phyloP scores from a whole-genome alignment of 2,329 filamentous ascomycete species.

The Scedosporium dehoogii region DNA sequence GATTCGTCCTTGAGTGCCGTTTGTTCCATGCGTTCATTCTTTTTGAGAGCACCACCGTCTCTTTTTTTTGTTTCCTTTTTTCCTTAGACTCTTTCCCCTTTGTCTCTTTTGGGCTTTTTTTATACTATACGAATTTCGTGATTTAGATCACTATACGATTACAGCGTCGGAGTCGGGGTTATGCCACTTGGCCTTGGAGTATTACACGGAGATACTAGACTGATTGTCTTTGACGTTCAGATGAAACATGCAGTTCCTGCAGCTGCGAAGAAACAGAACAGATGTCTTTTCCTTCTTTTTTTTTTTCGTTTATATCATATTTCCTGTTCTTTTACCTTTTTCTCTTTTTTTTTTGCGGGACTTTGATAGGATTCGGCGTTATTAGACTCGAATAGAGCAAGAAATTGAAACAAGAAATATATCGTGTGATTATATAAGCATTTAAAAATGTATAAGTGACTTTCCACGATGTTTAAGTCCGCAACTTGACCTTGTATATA shows the following conservation, averaged over 20 bases:
- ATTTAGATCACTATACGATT: not conserved
- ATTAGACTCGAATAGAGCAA: not conserved
- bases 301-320: not conserved
- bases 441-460: too few relatives aligned
- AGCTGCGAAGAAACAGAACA: not conserved
- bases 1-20: conserved; percentile 35
- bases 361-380: not conserved
- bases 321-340: not conserved
- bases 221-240: not conserved
- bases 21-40: conserved; percentile 16
- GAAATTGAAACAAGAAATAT: not conserved
- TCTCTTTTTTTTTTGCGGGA: not conserved
- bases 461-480: not conserved
- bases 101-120: conserved; percentile 1
- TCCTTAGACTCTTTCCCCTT: not conserved
- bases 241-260: not conserved
- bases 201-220: not conserved
- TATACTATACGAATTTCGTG: not conserved
- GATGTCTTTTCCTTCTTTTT: not conserved
- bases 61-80: not conserved
- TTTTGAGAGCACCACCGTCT: not conserved
- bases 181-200: not conserved
- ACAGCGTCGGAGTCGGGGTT: not conserved
- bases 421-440: not conserved
- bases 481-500: not conserved